These are phyloP conservation scores for Pseudogymnoascus sp. DNA, from an alignment of 2,329 filamentous ascomycete genomes.

Conservation along the genomic window DNA sequence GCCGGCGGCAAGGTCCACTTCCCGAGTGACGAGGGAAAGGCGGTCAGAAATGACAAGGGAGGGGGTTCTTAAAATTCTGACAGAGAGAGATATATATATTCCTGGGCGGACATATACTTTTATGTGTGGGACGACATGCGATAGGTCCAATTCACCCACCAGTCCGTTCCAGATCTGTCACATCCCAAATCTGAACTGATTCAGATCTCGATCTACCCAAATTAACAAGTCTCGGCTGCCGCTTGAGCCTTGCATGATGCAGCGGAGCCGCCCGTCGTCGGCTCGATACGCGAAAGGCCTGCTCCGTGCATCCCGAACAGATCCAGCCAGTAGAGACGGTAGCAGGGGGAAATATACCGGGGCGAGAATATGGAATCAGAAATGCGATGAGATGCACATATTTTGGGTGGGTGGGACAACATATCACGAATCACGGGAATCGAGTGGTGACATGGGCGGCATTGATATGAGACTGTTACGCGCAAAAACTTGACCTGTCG, in stretches of 20 bases:
- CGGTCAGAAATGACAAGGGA: constrained; percentile 7
- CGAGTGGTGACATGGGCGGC: background rate
- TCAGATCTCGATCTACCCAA: constrained; percentile 7
- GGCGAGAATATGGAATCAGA: background rate
- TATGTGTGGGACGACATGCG: background rate
- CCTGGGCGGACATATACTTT: background rate
- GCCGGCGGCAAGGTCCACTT: background rate
- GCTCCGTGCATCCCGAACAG: background rate
- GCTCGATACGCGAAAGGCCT: background rate
- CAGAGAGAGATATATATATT: background rate
- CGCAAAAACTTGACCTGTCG: constrained; percentile 8
- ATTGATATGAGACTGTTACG: constrained; percentile 5
- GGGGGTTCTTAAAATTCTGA: background rate
- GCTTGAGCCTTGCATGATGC: constrained; percentile 4
- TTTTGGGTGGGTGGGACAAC: background rate
- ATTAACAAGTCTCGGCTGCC: background rate
- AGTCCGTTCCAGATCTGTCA: constrained; percentile 3
- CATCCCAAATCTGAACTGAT: constrained; percentile 5
- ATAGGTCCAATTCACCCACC: constrained; percentile 1
- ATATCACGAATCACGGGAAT: background rate
- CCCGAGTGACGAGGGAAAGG: background rate
- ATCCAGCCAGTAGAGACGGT: background rate
- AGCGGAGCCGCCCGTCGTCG: constrained; percentile 1
- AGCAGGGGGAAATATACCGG: background rate
- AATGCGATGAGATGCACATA: background rate